Evolutionary conservation across 192 early-diverging fungal genomes (phyloP), one percentile per base, ranked within the genome.

Genomic region (Backusella circina): DNA sequence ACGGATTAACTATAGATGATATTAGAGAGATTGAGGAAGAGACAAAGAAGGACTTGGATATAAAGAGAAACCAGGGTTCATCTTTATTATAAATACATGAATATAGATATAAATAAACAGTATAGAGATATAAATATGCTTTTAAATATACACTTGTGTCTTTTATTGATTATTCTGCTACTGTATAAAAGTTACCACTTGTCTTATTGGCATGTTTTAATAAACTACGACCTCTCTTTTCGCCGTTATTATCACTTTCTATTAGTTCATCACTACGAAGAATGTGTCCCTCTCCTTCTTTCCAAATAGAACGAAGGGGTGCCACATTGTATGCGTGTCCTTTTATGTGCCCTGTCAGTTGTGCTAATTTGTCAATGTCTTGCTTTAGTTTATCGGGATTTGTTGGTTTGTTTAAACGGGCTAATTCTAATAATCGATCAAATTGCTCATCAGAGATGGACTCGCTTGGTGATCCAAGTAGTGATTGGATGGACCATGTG

Each of bases 1-100:
- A 83, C 73, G 92, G 92, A n/a, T 86, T 94, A 84, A 86, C 88
- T 2, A 91, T 94, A 74, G 86, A 93, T 33, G 86, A 91, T 67
- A 85, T 94, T 41, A 81, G 93, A 68, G 81, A 81, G 36, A 70
- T 90, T 54, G 93, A 94, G 74, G 89, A 86, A 65, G 85, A 90
- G 65, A 92, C 89, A 4, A 90, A 90, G 75, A 82, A 86, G 66
- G 88, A 90, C 13, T 75, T 93, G 41, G 81, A 88, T 47, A 82
- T 87, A 35, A 76, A 74, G 68, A 67, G 75, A 72, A 67, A 72
- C 21, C 37, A 74, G 23, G 75, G 64, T 28, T 16, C 69, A 23
- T 26, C 44, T 36, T n/a, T 12, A 16, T 35, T 51, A 50, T 75
- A 74, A 64, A 67, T 57, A 67, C 50, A 66, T 67, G 23, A 74